These are phyloP conservation scores for Eucommia ulmoides DNA, from an alignment of 257 asterid species.

Conservation along the genomic window DNA sequence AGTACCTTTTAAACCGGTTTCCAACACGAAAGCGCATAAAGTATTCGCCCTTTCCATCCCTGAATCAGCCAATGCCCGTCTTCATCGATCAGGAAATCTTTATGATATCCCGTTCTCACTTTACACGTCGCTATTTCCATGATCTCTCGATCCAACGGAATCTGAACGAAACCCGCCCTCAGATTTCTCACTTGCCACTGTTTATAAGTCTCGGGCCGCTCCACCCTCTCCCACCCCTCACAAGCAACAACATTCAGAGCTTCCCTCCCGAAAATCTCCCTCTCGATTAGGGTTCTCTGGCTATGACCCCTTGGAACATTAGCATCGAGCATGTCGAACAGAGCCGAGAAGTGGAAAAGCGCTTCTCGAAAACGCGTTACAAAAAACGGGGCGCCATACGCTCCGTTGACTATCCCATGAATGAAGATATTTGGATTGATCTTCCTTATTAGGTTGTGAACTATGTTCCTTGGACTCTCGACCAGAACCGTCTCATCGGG, in stretches of 20 bases:
- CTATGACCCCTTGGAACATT: slow-evolving; percentile 46
- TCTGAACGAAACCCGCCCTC: too few species aligned
- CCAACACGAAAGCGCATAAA: neutral
- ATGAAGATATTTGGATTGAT: slow-evolving; percentile 54
- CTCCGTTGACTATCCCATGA: slow-evolving; percentile 56
- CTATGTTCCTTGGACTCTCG: slow-evolving; percentile 39
- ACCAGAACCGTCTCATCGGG: slow-evolving; percentile 62
- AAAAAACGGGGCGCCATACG: slow-evolving; percentile 60
- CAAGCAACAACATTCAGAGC: slow-evolving; percentile 74
- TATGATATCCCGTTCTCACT: neutral
- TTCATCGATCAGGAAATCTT: neutral
- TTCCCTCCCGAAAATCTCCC: slow-evolving; percentile 52
- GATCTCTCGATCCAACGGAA: neutral
- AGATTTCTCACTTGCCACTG: neutral
- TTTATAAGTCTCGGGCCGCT: too few species aligned
- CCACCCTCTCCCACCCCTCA: slow-evolving; percentile 44
- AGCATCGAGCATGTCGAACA: slow-evolving; percentile 60
- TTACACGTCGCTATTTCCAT: neutral
- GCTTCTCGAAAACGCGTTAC: too few species aligned
- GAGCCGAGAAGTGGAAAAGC: slow-evolving; percentile 53
- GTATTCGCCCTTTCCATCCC: neutral
- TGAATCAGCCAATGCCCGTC: neutral
- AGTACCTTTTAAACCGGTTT: neutral
- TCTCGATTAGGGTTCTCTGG: slow-evolving; percentile 53
- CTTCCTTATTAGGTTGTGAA: slow-evolving; percentile 43